Base-by-base conservation (phyloP, 306 rosid species). In the Hippophae gyantsensis region DNA sequence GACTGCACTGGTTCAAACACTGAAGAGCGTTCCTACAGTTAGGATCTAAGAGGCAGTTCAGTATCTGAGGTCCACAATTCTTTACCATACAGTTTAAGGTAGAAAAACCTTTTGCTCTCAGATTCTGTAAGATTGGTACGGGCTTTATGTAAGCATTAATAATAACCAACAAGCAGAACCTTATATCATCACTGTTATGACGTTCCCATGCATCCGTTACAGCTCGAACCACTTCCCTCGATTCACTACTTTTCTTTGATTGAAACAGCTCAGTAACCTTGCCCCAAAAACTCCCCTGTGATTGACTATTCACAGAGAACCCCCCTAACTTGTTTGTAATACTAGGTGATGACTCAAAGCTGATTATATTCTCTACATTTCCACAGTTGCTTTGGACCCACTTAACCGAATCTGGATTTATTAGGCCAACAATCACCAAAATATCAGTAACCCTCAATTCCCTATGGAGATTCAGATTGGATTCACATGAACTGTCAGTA, bases 11-110 rank as follows among this genome's bases (percentile, higher is more conserved):
- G 54, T 89, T 89, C 76, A 89, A 79, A 69, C 94, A 89, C 53
- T 83, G 83, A 78, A 89, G 88, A 52, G 94, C 96, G 69, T 85
- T 85, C 69, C 96, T 75, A 58, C 96, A 85, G 54, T 79, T 75
- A 56, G 94, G 80, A 85, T 89, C 96, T 76, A 89, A 61, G 54
- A 89, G 75, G 64, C 94, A 89, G 57, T 85, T 79, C 14, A 85
- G 69, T 72, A 89, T 77, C 71, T 89, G 94, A 64, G 77, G 75
- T 11, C 96, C 90, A 43, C 96, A 89, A 71, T 89, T 89, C 74
- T 58, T 89, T 60, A 75, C 62, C 96, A 89, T 85, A 63, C 96
- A 85, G 65, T 71, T 85, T 2, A 89, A 66, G 27, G 94, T 85
- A 13, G 94, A 85, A 61, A 89, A 78, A 12, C 96, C 96, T 64